A percentile compares a stretch with the other conserved stretches of the same genome.
These are phyloP conservation scores for Podila clonocystis DNA, from an alignment of 192 early-diverging fungal species.

Conservation along the genomic window DNA sequence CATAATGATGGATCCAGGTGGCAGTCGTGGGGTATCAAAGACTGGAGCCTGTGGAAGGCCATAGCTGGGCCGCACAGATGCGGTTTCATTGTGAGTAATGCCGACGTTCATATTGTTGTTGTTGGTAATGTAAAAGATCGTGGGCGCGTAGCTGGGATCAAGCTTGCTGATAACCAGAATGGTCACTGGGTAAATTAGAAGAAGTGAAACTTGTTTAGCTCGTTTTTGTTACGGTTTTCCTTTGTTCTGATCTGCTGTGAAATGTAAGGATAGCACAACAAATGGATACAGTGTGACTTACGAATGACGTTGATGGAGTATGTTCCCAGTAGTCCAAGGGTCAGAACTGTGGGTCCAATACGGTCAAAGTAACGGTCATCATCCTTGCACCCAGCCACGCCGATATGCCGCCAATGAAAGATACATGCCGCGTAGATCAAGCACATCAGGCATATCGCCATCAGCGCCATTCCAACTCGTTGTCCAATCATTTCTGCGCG, in stretches of 20 bases:
- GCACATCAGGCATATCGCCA: slow-evolving; percentile 27
- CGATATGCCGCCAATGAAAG: slow-evolving; percentile 40
- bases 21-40: slow-evolving; percentile 26
- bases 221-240: neutral
- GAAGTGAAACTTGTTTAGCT: neutral
- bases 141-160: slow-evolving; percentile 7
- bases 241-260: no score
- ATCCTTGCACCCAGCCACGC: slow-evolving; percentile 4
- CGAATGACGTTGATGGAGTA: slow-evolving; percentile 34
- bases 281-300: slow-evolving; percentile 9
- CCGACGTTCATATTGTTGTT: neutral
- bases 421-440: slow-evolving; percentile 9
- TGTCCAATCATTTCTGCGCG: slow-evolving; percentile 15
- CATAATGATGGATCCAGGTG: slow-evolving; percentile 21
- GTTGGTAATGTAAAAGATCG: slow-evolving; percentile 9
- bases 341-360: slow-evolving; percentile 33
- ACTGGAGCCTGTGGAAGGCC: neutral
- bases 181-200: slow-evolving; percentile 24
- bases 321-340: slow-evolving; percentile 14
- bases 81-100: neutral
- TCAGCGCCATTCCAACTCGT: slow-evolving; percentile 15
- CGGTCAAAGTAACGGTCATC: slow-evolving; percentile 34
- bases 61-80: neutral
- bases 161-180: slow-evolving; percentile 20
- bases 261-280: neutral